These are phyloP conservation scores for Fusarium marasasianum DNA, from an alignment of 2,329 filamentous ascomycete genomes.

Conservation along the genomic window DNA sequence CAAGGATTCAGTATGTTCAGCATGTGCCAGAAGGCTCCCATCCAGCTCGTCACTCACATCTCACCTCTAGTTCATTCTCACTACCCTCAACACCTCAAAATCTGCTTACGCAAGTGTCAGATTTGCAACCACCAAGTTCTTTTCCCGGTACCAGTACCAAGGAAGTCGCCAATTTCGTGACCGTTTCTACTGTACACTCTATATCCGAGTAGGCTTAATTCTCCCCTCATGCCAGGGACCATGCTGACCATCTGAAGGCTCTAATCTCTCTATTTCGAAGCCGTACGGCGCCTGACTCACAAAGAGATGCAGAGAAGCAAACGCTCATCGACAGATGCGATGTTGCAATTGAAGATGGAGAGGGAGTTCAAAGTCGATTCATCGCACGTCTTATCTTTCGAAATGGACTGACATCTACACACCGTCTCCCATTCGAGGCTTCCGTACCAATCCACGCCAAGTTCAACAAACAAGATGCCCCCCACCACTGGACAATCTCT, in stretches of 20 bases:
- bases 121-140: conserved; percentile 74
- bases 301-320: conserved; percentile 69
- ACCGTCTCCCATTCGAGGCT: conserved; percentile 78
- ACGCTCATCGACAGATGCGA: conserved; percentile 79
- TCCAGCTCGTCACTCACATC: not conserved
- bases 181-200: conserved; percentile 78
- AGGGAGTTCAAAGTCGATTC: conserved; percentile 76
- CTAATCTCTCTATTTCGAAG: conserved; percentile 80
- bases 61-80: conserved; percentile 71
- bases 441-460: conserved; percentile 79
- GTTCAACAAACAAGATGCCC: conserved; percentile 73
- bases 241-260: conserved; percentile 52
- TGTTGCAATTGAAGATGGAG: conserved; percentile 76
- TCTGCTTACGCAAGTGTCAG: conserved; percentile 80
- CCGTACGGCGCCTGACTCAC: conserved; percentile 66
- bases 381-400: conserved; percentile 78
- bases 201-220: conserved; percentile 67
- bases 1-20: conserved; percentile 66
- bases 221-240: not conserved
- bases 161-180: conserved; percentile 61
- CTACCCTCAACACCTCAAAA: conserved; percentile 81
- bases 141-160: conserved; percentile 75
- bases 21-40: not conserved
- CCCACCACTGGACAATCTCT: conserved; percentile 77
- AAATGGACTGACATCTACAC: conserved; percentile 81